Evolutionary conservation across 1,284 basidiomycete species (phyloP).

Genomic region (Laetiporus sulphureus): DNA sequence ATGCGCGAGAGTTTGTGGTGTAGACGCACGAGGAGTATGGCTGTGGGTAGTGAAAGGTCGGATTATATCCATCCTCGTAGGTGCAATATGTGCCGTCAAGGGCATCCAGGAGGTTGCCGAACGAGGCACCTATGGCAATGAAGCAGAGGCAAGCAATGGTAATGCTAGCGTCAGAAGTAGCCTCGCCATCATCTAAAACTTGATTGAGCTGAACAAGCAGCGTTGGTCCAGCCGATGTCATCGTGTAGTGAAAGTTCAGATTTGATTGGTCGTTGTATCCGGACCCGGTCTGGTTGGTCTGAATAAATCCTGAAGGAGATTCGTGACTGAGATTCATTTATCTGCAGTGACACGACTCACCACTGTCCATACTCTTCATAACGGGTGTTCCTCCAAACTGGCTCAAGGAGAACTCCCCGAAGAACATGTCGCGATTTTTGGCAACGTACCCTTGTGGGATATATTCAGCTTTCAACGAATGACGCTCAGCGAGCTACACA

Average conservation of each 20-base stretch:
- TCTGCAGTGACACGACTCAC: too few relatives aligned
- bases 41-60: too few relatives aligned
- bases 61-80: too few relatives aligned
- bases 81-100: too few relatives aligned
- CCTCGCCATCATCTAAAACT: constrained; percentile 14
- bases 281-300: constrained; percentile 19
- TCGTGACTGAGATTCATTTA: too few relatives aligned
- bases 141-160: too few relatives aligned
- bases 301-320: constrained; percentile 7
- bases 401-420: constrained; percentile 24
- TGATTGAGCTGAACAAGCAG: constrained; percentile 30
- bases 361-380: constrained; percentile 35
- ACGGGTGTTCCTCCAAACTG: constrained; percentile 25
- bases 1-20: too few relatives aligned
- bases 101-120: too few relatives aligned
- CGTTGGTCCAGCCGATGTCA: constrained; percentile 35
- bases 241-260: constrained; percentile 44
- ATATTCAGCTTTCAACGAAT: constrained; percentile 3
- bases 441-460: constrained; percentile 29
- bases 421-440: constrained; percentile 37
- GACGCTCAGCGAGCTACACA: constrained; percentile 8
- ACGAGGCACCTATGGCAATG: too few relatives aligned
- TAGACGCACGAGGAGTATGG: too few relatives aligned
- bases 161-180: constrained; percentile 7
- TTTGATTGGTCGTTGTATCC: constrained; percentile 42